Evolutionary conservation across 1,139 yeast species (phyloP).

Genomic region (Yamadazyma blattariae): DNA sequence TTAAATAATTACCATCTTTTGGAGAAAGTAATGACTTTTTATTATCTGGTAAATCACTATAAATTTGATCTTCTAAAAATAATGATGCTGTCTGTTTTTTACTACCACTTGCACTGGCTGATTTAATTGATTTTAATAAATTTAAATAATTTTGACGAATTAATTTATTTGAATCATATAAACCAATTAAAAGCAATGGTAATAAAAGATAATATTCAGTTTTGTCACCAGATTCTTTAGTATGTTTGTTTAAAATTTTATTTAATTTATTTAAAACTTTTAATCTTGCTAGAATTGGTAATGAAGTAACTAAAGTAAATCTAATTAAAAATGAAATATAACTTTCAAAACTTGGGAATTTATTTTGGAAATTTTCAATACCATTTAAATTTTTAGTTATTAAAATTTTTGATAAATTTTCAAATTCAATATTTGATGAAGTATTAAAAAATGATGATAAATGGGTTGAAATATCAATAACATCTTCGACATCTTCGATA

Average conservation of each 20-base stretch:
- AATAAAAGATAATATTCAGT: conserved; percentile 31
- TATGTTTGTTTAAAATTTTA: conserved; percentile 28
- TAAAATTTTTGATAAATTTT: conserved; percentile 21
- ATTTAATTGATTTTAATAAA: conserved; percentile 16
- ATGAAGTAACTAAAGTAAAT: conserved; percentile 50
- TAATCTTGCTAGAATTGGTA: conserved; percentile 56
- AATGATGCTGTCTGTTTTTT: conserved; percentile 18
- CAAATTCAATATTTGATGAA: conserved; percentile 42
- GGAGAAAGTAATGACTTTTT: conserved; percentile 58
- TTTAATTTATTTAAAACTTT: conserved; percentile 42
- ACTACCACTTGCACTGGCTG: conserved; percentile 13
- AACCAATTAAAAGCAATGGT: conserved; percentile 37
- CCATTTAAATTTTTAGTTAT: conserved; percentile 2
- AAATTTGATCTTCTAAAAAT: conserved; percentile 41
- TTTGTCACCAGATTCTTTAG: conserved; percentile 13
- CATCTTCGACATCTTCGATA: background rate
- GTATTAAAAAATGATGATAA: conserved; percentile 36
- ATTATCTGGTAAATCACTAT: conserved; percentile 37
- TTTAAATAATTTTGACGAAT: conserved; percentile 28
- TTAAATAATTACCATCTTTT: conserved; percentile 54
- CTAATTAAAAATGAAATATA: conserved; percentile 58
- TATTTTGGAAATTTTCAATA: conserved; percentile 14
- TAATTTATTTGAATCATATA: conserved; percentile 26
- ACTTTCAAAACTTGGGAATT: conserved; percentile 30
- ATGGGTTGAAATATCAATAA: conserved; percentile 12